A percentile compares a stretch with the other conserved stretches of the same genome.
These are phyloP conservation scores for Xylariomycetidae sp. DNA, from an alignment of 2,329 filamentous ascomycete species.

Conservation along the genomic window DNA sequence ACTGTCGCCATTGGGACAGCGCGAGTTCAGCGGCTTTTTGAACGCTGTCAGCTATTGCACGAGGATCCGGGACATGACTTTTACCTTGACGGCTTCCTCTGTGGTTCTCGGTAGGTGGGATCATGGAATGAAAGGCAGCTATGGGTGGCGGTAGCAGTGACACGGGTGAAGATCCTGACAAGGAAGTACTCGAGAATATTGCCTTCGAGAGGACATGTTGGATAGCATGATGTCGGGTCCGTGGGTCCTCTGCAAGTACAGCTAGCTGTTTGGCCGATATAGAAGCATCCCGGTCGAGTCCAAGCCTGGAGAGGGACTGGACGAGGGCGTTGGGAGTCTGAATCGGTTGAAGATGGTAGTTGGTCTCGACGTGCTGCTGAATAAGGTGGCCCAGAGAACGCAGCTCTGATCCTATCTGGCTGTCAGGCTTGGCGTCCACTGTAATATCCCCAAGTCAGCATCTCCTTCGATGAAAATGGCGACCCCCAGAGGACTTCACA, in stretches of 20 bases:
- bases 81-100: slow-evolving; percentile 25
- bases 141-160: slow-evolving; percentile 33
- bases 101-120: slow-evolving; percentile 22
- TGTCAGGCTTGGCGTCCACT: slow-evolving; percentile 30
- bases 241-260: slow-evolving; percentile 25
- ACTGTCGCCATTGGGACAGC: slow-evolving; percentile 34
- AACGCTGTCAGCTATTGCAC: not conserved
- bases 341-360: slow-evolving; percentile 29
- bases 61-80: slow-evolving; percentile 2
- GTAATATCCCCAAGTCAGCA: too few species aligned
- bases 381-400: slow-evolving; percentile 29
- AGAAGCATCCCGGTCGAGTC: slow-evolving; percentile 14
- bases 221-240: slow-evolving; percentile 27
- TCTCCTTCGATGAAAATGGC: too few species aligned
- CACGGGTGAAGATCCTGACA: slow-evolving; percentile 21
- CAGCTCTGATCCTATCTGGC: slow-evolving; percentile 28
- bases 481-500: too few species aligned
- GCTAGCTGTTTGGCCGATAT: slow-evolving; percentile 14
- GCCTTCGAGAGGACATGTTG: slow-evolving; percentile 33
- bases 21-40: slow-evolving; percentile 25
- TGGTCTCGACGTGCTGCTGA: slow-evolving; percentile 33
- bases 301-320: slow-evolving; percentile 20
- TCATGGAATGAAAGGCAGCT: slow-evolving; percentile 22
- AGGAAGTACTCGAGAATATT: slow-evolving; percentile 28
- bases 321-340: slow-evolving; percentile 14